Conservation (phyloP, 2,329 filamentous ascomycete genomes). For the Endothia cerciana region DNA sequence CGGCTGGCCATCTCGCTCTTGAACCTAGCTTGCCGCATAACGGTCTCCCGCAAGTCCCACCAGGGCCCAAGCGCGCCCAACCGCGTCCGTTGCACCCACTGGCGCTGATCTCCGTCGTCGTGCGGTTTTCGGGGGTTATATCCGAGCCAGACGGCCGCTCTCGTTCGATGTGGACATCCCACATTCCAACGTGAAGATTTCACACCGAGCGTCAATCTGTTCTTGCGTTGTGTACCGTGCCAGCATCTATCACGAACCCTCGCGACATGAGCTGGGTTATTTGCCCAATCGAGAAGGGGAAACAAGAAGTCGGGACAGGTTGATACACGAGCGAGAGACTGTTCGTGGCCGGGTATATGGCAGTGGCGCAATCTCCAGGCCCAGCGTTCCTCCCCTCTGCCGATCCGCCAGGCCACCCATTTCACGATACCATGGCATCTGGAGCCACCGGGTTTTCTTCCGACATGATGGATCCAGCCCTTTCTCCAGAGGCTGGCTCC, state of each 20-base stretch:
- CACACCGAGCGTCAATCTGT: background rate
- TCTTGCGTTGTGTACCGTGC: background rate
- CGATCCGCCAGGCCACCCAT: background rate
- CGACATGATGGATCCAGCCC: constrained; percentile 20
- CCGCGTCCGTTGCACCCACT: background rate
- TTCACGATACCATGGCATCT: constrained; percentile 2
- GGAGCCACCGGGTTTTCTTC: constrained; percentile 2
- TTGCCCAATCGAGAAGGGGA: constrained; percentile 18
- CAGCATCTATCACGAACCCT: background rate
- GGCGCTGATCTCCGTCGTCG: background rate
- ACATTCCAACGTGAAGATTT: background rate
- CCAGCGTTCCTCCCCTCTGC: background rate
- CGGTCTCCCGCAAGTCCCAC: background rate
- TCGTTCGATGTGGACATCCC: constrained; percentile 3
- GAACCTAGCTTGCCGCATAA: background rate
- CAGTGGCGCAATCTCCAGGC: background rate
- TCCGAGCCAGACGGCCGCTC: constrained; percentile 20
- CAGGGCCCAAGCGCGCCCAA: background rate
- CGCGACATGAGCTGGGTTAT: constrained; percentile 26
- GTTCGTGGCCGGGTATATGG: background rate
- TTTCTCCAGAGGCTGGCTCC: constrained; percentile 25
- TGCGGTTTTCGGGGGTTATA: constrained; percentile 6
- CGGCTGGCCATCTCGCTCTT: background rate
- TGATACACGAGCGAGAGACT: constrained; percentile 3
- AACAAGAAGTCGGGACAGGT: constrained; percentile 19